phyloP scores from a whole-genome alignment of 176 grass and related monocot genomes.

The Secale cereale region DNA sequence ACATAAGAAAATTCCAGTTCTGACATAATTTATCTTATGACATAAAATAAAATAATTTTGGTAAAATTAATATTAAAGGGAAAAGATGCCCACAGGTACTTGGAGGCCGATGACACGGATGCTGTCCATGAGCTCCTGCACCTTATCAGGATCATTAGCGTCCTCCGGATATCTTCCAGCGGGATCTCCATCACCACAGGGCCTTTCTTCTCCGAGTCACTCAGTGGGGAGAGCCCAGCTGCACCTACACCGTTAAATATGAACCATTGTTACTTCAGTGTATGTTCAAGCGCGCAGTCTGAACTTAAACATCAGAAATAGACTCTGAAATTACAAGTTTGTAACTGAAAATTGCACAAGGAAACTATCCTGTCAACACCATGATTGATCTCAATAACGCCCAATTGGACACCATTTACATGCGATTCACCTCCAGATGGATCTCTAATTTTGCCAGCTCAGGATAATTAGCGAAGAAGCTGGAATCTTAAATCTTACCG shows the following conservation, averaged over 20 bases:
- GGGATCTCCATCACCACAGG: slow-evolving; percentile 73
- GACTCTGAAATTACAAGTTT: background rate
- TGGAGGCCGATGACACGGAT: slow-evolving; percentile 79
- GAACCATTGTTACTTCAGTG: background rate
- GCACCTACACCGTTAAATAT: slow-evolving; percentile 8
- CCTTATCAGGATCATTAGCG: slow-evolving; percentile 76
- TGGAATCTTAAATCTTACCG: background rate
- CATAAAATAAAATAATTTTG: background rate
- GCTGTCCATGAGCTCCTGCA: slow-evolving; percentile 84
- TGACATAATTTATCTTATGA: slow-evolving; percentile 7
- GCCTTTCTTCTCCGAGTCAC: slow-evolving; percentile 35
- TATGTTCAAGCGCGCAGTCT: background rate
- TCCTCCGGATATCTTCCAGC: no score
- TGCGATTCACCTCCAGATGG: background rate
- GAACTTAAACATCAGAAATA: background rate
- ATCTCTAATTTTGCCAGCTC: background rate
- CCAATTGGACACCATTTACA: background rate
- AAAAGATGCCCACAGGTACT: slow-evolving; percentile 59
- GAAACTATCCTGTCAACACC: background rate
- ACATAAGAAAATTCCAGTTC: background rate
- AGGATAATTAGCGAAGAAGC: background rate
- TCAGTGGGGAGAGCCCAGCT: slow-evolving; percentile 9
- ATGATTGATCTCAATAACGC: background rate
- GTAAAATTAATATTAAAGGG: background rate
- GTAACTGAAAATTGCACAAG: background rate